Conservation (phyloP, 75 land plant genomes). For the Larix kaempferi region DNA sequence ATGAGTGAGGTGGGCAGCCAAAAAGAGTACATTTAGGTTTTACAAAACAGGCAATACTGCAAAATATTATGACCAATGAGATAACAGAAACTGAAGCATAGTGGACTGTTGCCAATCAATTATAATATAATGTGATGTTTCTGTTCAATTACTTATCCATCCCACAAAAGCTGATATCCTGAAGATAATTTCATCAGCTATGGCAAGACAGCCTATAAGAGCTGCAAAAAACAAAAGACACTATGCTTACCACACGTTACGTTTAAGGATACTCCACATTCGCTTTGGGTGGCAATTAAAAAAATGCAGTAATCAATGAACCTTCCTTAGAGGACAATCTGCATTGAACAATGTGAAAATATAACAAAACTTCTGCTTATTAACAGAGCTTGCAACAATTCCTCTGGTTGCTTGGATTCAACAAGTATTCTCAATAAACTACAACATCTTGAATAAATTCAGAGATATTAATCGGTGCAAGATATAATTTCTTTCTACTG, state of each 20-base stretch:
- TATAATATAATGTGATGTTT: neutral
- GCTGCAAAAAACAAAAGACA: neutral
- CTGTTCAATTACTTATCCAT: neutral
- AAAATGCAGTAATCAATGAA: neutral
- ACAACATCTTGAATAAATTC: neutral
- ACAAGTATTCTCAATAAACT: conserved; percentile 10
- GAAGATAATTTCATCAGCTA: neutral
- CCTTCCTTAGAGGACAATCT: neutral
- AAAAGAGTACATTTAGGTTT: neutral
- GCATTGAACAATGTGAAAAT: neutral
- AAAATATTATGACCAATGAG: neutral
- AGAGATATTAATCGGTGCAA: neutral
- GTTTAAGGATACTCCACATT: neutral
- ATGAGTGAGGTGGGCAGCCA: neutral
- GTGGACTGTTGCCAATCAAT: neutral
- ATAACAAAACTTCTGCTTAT: neutral
- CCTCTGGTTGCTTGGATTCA: conserved; percentile 1
- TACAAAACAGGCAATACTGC: neutral
- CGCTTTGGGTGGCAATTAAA: neutral
- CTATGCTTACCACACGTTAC: neutral
- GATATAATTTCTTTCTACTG: conserved; percentile 5
- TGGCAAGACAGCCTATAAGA: neutral
- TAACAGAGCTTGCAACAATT: conserved; percentile 7
- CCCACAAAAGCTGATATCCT: neutral
- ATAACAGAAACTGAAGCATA: neutral